phyloP scores from a whole-genome alignment of 805 yeast species.

The Metschnikowia borealis region DNA sequence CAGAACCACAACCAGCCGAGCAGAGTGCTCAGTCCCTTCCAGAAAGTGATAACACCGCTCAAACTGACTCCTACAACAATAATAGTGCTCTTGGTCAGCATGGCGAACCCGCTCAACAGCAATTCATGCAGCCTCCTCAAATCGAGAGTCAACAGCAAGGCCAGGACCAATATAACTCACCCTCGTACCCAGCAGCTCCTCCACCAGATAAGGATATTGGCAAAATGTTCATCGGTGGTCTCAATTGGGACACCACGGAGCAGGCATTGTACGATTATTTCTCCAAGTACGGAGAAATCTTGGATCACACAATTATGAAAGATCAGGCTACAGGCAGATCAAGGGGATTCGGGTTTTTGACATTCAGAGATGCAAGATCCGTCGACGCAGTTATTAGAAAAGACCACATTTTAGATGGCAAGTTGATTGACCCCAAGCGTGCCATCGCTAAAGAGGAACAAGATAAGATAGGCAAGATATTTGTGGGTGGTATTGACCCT shows the following conservation, averaged over 20 bases:
- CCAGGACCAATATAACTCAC: not conserved
- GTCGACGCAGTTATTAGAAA: slow-evolving; percentile 83
- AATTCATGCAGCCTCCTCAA: not conserved
- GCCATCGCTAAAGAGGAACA: slow-evolving; percentile 98
- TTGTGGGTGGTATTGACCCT: slow-evolving; percentile 95
- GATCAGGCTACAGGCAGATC: slow-evolving; percentile 83
- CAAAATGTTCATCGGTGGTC: slow-evolving; percentile 93
- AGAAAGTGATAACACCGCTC: not conserved
- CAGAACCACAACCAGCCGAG: not conserved
- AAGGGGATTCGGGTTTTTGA: slow-evolving; percentile 91
- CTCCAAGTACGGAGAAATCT: slow-evolving; percentile 81
- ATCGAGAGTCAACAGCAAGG: not conserved
- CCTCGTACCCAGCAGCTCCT: slow-evolving; percentile 1
- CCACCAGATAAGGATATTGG: slow-evolving; percentile 57
- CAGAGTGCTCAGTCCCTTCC: not conserved
- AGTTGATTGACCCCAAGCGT: slow-evolving; percentile 93
- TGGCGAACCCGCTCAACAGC: not conserved
- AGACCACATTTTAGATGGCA: slow-evolving; percentile 90
- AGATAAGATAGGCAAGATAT: slow-evolving; percentile 92
- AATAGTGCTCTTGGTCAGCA: not conserved
- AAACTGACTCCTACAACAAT: not conserved
- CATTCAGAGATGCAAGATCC: slow-evolving; percentile 74
- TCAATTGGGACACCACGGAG: slow-evolving; percentile 97
- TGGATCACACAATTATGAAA: slow-evolving; percentile 89
- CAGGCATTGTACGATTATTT: slow-evolving; percentile 80